Percentiles rank a stretch among this genome's conserved stretches.
Evolutionary conservation across 805 yeast species (phyloP).

Genomic region (Wickerhamomyces mucosus): DNA sequence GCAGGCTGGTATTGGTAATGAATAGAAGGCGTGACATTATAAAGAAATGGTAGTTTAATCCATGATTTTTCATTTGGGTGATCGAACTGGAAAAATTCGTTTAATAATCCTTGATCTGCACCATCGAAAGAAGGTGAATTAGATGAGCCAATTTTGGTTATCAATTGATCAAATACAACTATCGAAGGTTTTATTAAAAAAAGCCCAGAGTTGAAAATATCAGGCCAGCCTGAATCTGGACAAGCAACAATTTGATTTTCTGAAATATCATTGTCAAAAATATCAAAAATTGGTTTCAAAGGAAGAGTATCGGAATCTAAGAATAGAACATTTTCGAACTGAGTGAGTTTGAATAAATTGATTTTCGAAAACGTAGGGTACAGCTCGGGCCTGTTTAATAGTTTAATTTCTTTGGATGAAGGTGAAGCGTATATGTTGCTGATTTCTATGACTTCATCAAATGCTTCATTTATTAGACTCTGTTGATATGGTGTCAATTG

Average conservation of each 20-base stretch:
- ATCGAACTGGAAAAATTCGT: slow-evolving; percentile 44
- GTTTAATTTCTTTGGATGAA: slow-evolving; percentile 18
- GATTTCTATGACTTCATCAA: slow-evolving; percentile 21
- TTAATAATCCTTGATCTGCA: slow-evolving; percentile 82
- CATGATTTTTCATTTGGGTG: slow-evolving; percentile 28
- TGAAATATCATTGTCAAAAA: slow-evolving; percentile 12
- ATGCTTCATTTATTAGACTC: slow-evolving; percentile 9
- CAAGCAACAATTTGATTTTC: slow-evolving; percentile 30
- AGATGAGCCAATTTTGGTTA: slow-evolving; percentile 17
- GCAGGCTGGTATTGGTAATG: slow-evolving; percentile 74
- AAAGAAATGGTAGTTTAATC: slow-evolving; percentile 69
- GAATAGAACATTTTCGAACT: slow-evolving; percentile 40
- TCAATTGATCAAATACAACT: slow-evolving; percentile 31
- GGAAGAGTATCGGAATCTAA: slow-evolving; percentile 61
- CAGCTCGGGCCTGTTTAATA: slow-evolving; percentile 42
- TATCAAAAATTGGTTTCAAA: slow-evolving; percentile 18
- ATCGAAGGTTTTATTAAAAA: slow-evolving; percentile 46
- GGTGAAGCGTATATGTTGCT: slow-evolving; percentile 13
- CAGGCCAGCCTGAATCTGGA: slow-evolving; percentile 87
- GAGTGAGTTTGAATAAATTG: slow-evolving; percentile 35
- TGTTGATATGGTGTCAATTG: slow-evolving; percentile 11
- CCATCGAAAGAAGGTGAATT: slow-evolving; percentile 58
- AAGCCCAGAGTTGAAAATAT: slow-evolving; percentile 73
- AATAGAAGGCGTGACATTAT: slow-evolving; percentile 69
- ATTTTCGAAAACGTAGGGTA: slow-evolving; percentile 42